A percentile compares a stretch with the other conserved stretches of the same genome.
Conservation (phyloP, 2,329 filamentous ascomycete species). For the Orbilia quercus region DNA sequence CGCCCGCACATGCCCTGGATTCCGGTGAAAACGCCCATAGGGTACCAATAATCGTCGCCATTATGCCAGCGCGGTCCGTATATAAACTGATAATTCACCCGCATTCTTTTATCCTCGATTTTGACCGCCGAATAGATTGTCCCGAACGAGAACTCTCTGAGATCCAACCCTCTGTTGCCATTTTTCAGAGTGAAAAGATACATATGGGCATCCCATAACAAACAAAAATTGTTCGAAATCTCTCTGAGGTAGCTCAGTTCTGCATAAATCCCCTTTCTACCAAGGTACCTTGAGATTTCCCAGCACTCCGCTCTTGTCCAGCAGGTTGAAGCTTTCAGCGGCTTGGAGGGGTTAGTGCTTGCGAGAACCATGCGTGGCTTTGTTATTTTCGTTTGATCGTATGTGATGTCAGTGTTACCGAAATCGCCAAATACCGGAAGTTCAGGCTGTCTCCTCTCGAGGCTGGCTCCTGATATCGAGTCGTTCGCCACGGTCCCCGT, state of each 20-base stretch:
- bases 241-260: slow-evolving; percentile 17
- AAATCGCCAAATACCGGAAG: too few species aligned
- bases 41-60: slow-evolving; percentile 14
- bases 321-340: too few species aligned
- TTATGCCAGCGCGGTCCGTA: slow-evolving; percentile 17
- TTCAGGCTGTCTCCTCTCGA: too few species aligned
- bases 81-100: slow-evolving; percentile 36
- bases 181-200: slow-evolving; percentile 2
- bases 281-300: neutral
- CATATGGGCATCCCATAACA: slow-evolving; percentile 33
- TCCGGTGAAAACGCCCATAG: slow-evolving; percentile 38
- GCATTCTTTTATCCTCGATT: slow-evolving; percentile 2
- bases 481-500: neutral
- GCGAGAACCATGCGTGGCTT: neutral
- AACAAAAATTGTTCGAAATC: slow-evolving; percentile 12
- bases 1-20: slow-evolving; percentile 36
- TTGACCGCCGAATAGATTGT: slow-evolving; percentile 36
- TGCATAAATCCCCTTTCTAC: neutral
- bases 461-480: too few species aligned
- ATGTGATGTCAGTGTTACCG: too few species aligned
- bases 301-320: slow-evolving; percentile 5
- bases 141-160: slow-evolving; percentile 37
- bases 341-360: too few species aligned
- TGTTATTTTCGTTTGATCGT: neutral
- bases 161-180: neutral